Evolutionary conservation across 305 asterid species (phyloP).

Genomic region (Plantago rigida): DNA sequence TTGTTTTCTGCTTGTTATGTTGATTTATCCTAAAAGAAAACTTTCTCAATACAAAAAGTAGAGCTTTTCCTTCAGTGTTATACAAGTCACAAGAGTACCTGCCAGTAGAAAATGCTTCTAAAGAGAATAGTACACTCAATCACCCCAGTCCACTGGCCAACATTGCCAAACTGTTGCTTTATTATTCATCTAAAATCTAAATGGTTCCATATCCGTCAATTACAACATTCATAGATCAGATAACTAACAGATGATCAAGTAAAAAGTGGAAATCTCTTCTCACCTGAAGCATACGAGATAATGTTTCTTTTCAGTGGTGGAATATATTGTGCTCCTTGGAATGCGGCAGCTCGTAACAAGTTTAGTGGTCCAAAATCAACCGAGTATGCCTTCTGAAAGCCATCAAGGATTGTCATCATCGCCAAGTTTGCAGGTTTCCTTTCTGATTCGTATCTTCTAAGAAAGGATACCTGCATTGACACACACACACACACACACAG

Average conservation of each 20-base stretch:
- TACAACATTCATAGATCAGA: conserved; percentile 11
- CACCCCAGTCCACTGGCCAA: no score
- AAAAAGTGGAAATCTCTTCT: conserved; percentile 56
- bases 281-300: conserved; percentile 81
- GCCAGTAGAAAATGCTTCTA: no score
- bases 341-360: conserved; percentile 70
- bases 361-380: conserved; percentile 76
- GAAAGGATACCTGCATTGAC: conserved; percentile 47
- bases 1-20: no score
- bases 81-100: no score
- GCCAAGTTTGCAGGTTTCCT: conserved; percentile 68
- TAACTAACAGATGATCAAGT: conserved; percentile 26
- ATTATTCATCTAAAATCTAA: background rate
- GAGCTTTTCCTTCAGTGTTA: no score
- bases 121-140: no score
- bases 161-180: background rate
- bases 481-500: no score
- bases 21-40: no score
- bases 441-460: conserved; percentile 72
- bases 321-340: conserved; percentile 66
- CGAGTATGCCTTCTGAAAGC: conserved; percentile 84
- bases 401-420: conserved; percentile 84
- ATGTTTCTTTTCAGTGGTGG: conserved; percentile 69
- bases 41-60: no score
- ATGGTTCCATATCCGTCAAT: background rate